A percentile compares a stretch with the other conserved stretches of the same genome.
Evolutionary conservation across 1,284 basidiomycete species (phyloP).

Genomic region (Puccinia brachypodii): DNA sequence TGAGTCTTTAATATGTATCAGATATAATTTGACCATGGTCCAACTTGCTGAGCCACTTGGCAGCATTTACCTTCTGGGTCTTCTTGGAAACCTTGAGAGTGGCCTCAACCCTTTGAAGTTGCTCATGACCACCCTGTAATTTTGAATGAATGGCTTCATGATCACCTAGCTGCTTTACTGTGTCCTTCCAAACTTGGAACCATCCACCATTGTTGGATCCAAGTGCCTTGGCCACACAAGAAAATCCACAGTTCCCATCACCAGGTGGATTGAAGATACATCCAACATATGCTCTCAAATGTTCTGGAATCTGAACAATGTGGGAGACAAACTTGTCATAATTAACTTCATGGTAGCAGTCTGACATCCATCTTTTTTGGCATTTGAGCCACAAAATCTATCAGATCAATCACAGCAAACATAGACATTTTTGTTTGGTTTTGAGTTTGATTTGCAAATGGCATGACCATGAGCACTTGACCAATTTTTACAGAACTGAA

Average conservation of each 20-base stretch:
- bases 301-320: background rate
- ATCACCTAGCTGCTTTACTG: background rate
- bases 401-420: background rate
- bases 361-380: no score
- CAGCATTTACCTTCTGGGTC: background rate
- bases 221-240: background rate
- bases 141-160: background rate
- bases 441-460: background rate
- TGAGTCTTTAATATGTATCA: background rate
- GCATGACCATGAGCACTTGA: background rate
- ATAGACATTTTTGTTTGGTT: background rate
- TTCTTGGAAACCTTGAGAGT: background rate
- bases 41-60: background rate
- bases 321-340: no score
- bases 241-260: background rate
- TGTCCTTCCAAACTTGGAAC: background rate
- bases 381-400: background rate
- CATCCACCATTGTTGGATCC: background rate
- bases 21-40: background rate
- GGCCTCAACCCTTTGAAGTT: background rate
- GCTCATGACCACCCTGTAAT: background rate
- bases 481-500: background rate
- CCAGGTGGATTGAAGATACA: background rate
- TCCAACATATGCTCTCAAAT: background rate
- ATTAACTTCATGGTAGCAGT: no score